These are phyloP conservation scores for Bondarzewia mesenterica DNA, from an alignment of 1,284 basidiomycete species.

Conservation along the genomic window DNA sequence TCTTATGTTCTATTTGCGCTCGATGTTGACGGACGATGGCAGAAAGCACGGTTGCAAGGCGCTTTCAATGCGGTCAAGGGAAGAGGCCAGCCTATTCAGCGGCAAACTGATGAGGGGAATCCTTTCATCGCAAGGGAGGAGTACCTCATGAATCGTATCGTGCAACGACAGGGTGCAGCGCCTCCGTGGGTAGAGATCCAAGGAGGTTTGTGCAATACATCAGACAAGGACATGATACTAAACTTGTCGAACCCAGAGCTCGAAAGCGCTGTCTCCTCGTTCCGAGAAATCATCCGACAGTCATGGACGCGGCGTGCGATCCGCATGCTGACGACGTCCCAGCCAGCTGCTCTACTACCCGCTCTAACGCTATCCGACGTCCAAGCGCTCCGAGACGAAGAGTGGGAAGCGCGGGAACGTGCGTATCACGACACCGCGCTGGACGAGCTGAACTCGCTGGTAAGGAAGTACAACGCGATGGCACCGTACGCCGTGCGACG, in stretches of 20 bases:
- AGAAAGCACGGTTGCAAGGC: slow-evolving; percentile 65
- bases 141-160: slow-evolving; percentile 84
- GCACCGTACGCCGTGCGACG: slow-evolving; percentile 71
- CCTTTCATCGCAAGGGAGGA: slow-evolving; percentile 77
- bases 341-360: slow-evolving; percentile 32
- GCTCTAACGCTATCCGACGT: slow-evolving; percentile 38
- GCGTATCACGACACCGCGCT: slow-evolving; percentile 68
- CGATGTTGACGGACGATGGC: slow-evolving; percentile 12
- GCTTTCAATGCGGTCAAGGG: slow-evolving; percentile 70
- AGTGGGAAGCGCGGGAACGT: slow-evolving; percentile 68
- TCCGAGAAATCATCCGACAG: slow-evolving; percentile 54
- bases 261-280: slow-evolving; percentile 48
- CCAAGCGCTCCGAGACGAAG: slow-evolving; percentile 49
- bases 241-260: slow-evolving; percentile 28
- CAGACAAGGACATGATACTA: not conserved
- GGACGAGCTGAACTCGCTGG: slow-evolving; percentile 63
- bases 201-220: slow-evolving; percentile 34
- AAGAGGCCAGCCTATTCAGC: slow-evolving; percentile 62
- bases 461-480: slow-evolving; percentile 72
- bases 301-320: slow-evolving; percentile 65
- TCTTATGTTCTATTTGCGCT: not conserved
- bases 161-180: slow-evolving; percentile 76
- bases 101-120: slow-evolving; percentile 62
- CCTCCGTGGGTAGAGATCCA: slow-evolving; percentile 93
- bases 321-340: slow-evolving; percentile 46